These are phyloP conservation scores for Smittium culicis DNA, from an alignment of 371 early-diverging fungal species.

Conservation along the genomic window DNA sequence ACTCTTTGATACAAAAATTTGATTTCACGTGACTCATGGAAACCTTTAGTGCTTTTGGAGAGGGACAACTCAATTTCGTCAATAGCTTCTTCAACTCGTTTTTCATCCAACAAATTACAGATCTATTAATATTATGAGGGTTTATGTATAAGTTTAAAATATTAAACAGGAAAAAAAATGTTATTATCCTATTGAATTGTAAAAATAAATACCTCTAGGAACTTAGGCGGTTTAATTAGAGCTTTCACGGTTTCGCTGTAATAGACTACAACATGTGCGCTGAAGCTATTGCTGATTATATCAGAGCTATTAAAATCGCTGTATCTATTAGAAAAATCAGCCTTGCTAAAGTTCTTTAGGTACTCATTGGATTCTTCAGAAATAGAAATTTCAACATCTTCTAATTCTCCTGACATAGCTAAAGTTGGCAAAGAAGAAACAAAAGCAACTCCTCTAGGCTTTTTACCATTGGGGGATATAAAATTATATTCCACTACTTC, in stretches of 20 bases:
- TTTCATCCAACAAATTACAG: constrained; percentile 13
- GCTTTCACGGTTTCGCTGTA: constrained; percentile 16
- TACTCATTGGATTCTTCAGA: background rate
- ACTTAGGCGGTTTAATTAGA: constrained; percentile 17
- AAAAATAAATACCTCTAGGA: constrained; percentile 12
- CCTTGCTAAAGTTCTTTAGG: background rate
- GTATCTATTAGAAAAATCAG: background rate
- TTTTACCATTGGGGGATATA: background rate
- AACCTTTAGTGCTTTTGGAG: background rate
- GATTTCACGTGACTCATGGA: constrained; percentile 10
- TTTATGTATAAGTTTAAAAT: too few relatives aligned
- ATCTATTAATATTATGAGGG: too few relatives aligned
- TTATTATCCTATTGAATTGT: background rate
- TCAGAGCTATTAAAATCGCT: background rate
- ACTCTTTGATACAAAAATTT: constrained; percentile 26
- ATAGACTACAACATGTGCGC: constrained; percentile 9
- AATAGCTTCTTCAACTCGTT: constrained; percentile 27
- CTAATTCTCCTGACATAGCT: background rate
- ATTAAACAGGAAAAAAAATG: background rate
- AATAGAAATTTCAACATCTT: background rate
- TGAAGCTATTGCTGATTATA: constrained; percentile 14
- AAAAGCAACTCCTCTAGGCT: background rate
- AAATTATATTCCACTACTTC: background rate
- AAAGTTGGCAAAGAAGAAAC: background rate
- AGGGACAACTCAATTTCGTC: constrained; percentile 15